These are phyloP conservation scores for Capronia coronata DNA, from an alignment of 2,329 filamentous ascomycete species.

Conservation along the genomic window DNA sequence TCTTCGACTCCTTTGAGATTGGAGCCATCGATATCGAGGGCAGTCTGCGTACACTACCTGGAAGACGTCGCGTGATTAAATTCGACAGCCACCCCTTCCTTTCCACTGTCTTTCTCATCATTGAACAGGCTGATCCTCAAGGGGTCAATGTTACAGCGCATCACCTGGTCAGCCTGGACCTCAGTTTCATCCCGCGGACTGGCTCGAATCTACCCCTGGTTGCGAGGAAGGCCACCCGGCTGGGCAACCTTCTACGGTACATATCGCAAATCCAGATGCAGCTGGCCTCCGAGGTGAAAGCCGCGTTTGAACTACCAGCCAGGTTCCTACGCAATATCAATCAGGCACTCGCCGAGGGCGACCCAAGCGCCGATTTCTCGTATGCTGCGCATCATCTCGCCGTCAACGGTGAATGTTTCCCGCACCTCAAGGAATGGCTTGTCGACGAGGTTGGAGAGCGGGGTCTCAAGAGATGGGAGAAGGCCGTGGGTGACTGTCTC, in stretches of 20 bases:
- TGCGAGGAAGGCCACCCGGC: conserved; percentile 75
- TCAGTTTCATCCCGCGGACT: conserved; percentile 69
- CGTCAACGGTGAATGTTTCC: conserved; percentile 72
- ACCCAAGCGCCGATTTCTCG: conserved; percentile 49
- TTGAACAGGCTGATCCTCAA: conserved; percentile 26
- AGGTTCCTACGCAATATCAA: conserved; percentile 73
- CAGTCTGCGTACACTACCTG: conserved; percentile 35
- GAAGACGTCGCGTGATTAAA: conserved; percentile 40
- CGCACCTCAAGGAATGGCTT: conserved; percentile 76
- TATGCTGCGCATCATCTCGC: conserved; percentile 77
- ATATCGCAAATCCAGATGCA: conserved; percentile 72
- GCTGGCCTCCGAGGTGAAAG: conserved; percentile 75
- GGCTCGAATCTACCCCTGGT: conserved; percentile 74
- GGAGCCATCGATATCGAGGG: conserved; percentile 55
- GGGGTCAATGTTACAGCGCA: conserved; percentile 30
- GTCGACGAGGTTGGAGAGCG: conserved; percentile 74
- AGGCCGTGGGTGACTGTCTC: conserved; percentile 70
- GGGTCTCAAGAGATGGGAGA: conserved; percentile 92
- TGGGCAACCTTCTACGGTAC: conserved; percentile 83
- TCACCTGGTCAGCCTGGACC: conserved; percentile 67
- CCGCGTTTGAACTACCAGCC: conserved; percentile 68
- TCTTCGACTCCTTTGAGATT: conserved; percentile 79
- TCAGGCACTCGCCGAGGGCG: conserved; percentile 63
- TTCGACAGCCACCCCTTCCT: conserved; percentile 68
- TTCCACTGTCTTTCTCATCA: conserved; percentile 71